Evolutionary conservation across 805 yeast species (phyloP), one percentile per base, ranked within the genome.

Genomic region (Danielia oregonensis): DNA sequence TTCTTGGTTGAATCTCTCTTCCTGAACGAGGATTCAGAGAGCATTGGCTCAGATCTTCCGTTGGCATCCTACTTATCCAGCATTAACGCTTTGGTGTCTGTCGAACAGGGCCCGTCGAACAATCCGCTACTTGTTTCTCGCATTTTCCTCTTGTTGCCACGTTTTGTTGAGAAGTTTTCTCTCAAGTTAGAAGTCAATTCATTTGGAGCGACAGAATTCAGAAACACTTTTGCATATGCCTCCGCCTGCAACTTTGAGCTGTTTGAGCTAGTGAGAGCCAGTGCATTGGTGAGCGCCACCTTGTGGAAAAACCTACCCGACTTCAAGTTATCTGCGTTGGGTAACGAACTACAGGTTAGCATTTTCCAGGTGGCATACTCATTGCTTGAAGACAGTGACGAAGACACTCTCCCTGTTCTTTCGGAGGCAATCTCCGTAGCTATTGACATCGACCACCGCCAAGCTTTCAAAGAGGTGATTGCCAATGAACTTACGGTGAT

Each of bases 371-470:
- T 76, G 0, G 68, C 79, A 8, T 49, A 55, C 3, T 54, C 69
- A 2, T 55, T 91, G 7, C 51, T 72, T 3, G 73, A 70, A 1
- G 82, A 76, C 1, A 74, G 93, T 0, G 84, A 79, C 29, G 96
- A 86, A 29, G 97, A 89, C 49, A 74, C 95, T 0, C 78, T 84
- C 23, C 75, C 88, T 1, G 68, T 83, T 30, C 57, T 89, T 26
- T 69, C 85, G 9, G 96, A 88, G 52, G 73, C 83, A 0, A 57
- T 85, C n/a, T 68, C 79, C 1, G 67, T 72, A 3, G 74, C 79
- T 1, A 72, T 84, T 25, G 65, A 68, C 30, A 49, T 65, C 13
- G 55, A 59, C 36, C 55, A 54, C 7, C 19, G 19, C 2, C 36
- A 35, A 16, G 65, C 70, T 5, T 44, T 59, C 5, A 46, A 39